phyloP scores from a whole-genome alignment of 805 yeast species.

The Torulaspora indica region DNA sequence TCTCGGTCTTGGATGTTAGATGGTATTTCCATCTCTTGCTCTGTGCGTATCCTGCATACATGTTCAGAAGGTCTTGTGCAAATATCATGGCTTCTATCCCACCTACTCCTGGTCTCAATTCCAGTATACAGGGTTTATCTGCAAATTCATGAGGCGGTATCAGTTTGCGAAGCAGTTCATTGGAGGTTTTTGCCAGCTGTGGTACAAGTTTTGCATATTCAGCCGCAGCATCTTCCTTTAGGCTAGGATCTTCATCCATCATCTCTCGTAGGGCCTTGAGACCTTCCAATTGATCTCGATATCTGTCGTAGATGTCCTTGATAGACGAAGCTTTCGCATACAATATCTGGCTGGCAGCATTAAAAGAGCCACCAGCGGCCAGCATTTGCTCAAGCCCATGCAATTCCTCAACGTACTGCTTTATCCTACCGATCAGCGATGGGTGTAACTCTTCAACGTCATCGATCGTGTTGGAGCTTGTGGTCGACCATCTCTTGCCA shows the following conservation, averaged over 20 bases:
- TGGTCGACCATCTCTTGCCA: conserved; percentile 13
- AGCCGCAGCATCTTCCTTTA: conserved; percentile 53
- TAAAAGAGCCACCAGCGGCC: conserved; percentile 42
- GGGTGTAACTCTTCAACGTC: conserved; percentile 44
- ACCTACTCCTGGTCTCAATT: conserved; percentile 92
- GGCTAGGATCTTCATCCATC: conserved; percentile 28
- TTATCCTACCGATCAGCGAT: conserved; percentile 46
- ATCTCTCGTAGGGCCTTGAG: conserved; percentile 37
- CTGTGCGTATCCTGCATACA: conserved; percentile 75
- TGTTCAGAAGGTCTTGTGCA: conserved; percentile 68
- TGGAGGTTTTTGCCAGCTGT: conserved; percentile 40
- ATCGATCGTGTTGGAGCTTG: conserved; percentile 1
- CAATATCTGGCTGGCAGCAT: conserved; percentile 46
- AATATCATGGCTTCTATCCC: conserved; percentile 91
- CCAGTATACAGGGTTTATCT: conserved; percentile 73
- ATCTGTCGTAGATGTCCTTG: conserved; percentile 41
- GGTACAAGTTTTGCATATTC: conserved; percentile 53
- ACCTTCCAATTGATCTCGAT: conserved; percentile 33
- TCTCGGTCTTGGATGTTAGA: conserved; percentile 52
- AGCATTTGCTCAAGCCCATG: conserved; percentile 40
- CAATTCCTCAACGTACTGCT: conserved; percentile 40
- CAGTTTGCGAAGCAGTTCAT: conserved; percentile 50
- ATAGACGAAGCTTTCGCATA: conserved; percentile 44
- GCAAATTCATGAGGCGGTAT: conserved; percentile 74
- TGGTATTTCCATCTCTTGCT: conserved; percentile 61